A percentile compares a stretch with the other conserved stretches of the same genome.
phyloP scores from a whole-genome alignment of 805 yeast genomes.

The Candida yuanshanica region DNA sequence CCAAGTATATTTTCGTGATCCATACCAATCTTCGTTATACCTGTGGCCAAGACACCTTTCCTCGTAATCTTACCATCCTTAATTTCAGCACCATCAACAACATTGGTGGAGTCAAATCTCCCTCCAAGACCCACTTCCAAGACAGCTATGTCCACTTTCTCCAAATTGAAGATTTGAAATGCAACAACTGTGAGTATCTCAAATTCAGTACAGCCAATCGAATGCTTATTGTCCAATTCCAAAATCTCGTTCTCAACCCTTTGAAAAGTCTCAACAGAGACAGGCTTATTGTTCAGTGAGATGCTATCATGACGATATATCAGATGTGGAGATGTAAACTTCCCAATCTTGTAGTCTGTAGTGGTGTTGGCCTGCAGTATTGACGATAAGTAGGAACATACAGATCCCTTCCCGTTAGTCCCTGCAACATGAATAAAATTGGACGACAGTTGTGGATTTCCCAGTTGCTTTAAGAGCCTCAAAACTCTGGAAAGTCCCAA shows the following conservation, averaged over 20 bases:
- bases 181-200: conserved; percentile 85
- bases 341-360: conserved; percentile 48
- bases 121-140: conserved; percentile 98
- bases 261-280: conserved; percentile 41
- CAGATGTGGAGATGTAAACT: conserved; percentile 88
- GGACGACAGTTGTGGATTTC: conserved; percentile 62
- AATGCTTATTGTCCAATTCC: conserved; percentile 31
- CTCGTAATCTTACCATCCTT: conserved; percentile 4
- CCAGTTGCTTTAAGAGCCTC: conserved; percentile 42
- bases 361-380: conserved; percentile 42
- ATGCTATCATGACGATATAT: conserved; percentile 71
- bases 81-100: conserved; percentile 32
- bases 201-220: conserved; percentile 77
- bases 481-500: conserved; percentile 51
- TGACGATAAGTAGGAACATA: conserved; percentile 74
- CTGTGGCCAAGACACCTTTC: conserved; percentile 52
- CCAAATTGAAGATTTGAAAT: conserved; percentile 59
- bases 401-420: conserved; percentile 95
- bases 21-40: conserved; percentile 76
- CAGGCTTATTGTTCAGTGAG: conserved; percentile 53
- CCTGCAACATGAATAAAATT: conserved; percentile 90
- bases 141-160: conserved; percentile 65
- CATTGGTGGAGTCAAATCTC: conserved; percentile 81
- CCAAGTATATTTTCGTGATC: conserved; percentile 86
- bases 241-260: conserved; percentile 38